A percentile compares a stretch with the other conserved stretches of the same genome.
phyloP scores from a whole-genome alignment of 306 rosid species.

The Quercus variabilis region DNA sequence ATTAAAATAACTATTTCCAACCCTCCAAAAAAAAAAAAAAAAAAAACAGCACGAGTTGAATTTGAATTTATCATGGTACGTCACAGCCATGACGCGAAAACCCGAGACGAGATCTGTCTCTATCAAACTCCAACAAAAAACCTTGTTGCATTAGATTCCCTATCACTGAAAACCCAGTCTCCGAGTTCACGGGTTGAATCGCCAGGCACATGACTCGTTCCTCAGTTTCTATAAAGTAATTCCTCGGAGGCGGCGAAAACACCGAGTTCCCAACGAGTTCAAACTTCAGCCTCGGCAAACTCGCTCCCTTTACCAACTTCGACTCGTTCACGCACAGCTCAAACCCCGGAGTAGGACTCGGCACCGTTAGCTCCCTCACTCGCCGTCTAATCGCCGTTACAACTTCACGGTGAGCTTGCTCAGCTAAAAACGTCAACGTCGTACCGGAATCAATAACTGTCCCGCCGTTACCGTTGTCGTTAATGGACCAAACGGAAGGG shows the following conservation, averaged over 20 bases:
- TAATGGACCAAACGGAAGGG: constrained; percentile 53
- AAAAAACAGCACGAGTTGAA: neutral
- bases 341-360: constrained; percentile 33
- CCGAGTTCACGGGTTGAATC: constrained; percentile 50
- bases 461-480: constrained; percentile 61
- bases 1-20: neutral
- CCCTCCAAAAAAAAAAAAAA: no score
- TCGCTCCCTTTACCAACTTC: constrained; percentile 14
- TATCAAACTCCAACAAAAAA: constrained; percentile 66
- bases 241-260: constrained; percentile 59
- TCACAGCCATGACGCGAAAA: constrained; percentile 81
- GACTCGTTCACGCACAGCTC: constrained; percentile 69
- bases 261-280: constrained; percentile 35
- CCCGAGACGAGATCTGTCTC: constrained; percentile 58
- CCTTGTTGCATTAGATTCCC: constrained; percentile 94
- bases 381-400: constrained; percentile 40
- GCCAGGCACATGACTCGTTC: constrained; percentile 62
- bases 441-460: constrained; percentile 81
- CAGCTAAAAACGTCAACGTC: constrained; percentile 45
- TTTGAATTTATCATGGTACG: constrained; percentile 31
- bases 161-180: constrained; percentile 57
- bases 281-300: constrained; percentile 54
- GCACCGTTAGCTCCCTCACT: constrained; percentile 13
- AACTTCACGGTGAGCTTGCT: constrained; percentile 48
- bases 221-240: constrained; percentile 53